Evolutionary conservation across 1,139 yeast genomes (phyloP).

Genomic region (Suhomyces panamericanus): DNA sequence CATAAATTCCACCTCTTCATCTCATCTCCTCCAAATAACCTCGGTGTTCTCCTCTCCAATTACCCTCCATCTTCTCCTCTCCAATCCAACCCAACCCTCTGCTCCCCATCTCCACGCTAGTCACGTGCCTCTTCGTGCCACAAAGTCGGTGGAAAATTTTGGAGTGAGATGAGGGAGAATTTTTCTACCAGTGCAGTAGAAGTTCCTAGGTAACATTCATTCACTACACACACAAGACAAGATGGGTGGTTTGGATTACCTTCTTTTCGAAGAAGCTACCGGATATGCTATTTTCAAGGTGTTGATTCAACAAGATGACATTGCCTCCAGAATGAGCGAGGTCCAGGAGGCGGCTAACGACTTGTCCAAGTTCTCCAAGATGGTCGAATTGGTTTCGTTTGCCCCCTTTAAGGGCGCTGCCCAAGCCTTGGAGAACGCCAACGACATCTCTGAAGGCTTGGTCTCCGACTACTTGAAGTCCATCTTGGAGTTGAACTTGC

Average conservation of each 20-base stretch:
- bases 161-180: conserved; percentile 22
- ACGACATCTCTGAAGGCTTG: conserved; percentile 95
- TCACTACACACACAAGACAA: conserved; percentile 11
- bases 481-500: conserved; percentile 84
- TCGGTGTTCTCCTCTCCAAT: no score
- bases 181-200: conserved; percentile 14
- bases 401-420: conserved; percentile 99
- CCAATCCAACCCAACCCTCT: no score
- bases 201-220: conserved; percentile 8
- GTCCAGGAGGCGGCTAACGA: conserved; percentile 92
- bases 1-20: no score
- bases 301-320: conserved; percentile 88
- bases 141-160: conserved; percentile 11
- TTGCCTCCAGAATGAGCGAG: conserved; percentile 88
- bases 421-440: conserved; percentile 96
- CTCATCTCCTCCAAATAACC: no score
- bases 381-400: conserved; percentile 90
- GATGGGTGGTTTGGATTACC: conserved; percentile 79
- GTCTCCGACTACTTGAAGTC: conserved; percentile 91
- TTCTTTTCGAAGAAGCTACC: conserved; percentile 97
- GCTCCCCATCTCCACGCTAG: background rate
- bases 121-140: conserved; percentile 12
- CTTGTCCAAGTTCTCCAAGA: conserved; percentile 83
- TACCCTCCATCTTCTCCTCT: background rate
- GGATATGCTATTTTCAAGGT: conserved; percentile 98